Conservation (phyloP, 2,329 filamentous ascomycete species). For the Magnaporthales sp. region DNA sequence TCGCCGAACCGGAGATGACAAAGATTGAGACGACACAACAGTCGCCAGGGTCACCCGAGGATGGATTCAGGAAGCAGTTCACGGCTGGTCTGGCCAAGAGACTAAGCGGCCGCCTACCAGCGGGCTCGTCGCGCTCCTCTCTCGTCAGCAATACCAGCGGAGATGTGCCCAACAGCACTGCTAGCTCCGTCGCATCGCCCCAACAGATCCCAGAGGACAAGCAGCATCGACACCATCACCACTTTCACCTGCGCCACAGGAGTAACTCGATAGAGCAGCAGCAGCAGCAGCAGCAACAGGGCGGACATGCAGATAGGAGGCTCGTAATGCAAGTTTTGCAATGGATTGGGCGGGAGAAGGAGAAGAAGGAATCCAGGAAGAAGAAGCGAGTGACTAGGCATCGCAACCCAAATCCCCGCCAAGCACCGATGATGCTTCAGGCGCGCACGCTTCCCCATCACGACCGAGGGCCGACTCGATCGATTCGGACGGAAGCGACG, state of each 20-base stretch:
- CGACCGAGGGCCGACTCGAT: conserved; percentile 42
- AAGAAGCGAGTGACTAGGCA: conserved; percentile 32
- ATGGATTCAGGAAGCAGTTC: conserved; percentile 33
- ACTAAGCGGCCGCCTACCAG: conserved; percentile 31
- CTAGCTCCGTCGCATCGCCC: conserved; percentile 17
- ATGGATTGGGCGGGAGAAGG: conserved; percentile 77
- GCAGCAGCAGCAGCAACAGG: conserved; percentile 22
- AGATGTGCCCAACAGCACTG: conserved; percentile 20
- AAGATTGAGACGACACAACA: neutral
- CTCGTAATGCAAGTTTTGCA: conserved; percentile 67
- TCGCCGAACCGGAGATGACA: conserved; percentile 38
- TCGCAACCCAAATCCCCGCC: conserved; percentile 32
- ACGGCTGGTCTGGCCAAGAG: conserved; percentile 33
- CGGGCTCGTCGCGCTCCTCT: conserved; percentile 35
- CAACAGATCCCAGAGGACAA: conserved; percentile 18
- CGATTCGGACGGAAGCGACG: conserved; percentile 57
- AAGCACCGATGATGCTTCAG: conserved; percentile 12
- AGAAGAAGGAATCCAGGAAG: conserved; percentile 51
- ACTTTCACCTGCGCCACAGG: conserved; percentile 20
- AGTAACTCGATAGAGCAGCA: conserved; percentile 19
- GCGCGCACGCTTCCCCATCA: conserved; percentile 7
- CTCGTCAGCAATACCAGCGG: conserved; percentile 26
- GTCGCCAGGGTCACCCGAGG: conserved; percentile 21
- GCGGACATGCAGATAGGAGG: conserved; percentile 27
- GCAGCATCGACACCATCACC: conserved; percentile 14